These are phyloP conservation scores for Metrosideros polymorpha DNA, from an alignment of 441 rosid genomes.

Conservation along the genomic window DNA sequence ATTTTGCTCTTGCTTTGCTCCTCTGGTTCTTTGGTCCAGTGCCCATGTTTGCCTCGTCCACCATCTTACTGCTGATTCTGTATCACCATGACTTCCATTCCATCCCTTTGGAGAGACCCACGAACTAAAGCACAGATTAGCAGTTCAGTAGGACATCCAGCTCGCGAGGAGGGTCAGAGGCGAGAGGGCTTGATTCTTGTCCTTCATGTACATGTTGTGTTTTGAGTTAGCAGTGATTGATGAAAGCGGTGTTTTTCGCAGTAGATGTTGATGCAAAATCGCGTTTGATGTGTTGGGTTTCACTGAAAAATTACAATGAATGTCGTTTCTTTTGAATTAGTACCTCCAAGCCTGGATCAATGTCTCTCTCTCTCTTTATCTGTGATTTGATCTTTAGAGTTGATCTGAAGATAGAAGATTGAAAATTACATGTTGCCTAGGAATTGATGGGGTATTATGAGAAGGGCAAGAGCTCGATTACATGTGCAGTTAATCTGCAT, in stretches of 20 bases:
- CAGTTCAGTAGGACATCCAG: slow-evolving; percentile 3
- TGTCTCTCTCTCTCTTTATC: background rate
- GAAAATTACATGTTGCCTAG: background rate
- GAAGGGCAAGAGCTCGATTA: too few relatives aligned
- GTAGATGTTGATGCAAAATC: background rate
- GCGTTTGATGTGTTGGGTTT: background rate
- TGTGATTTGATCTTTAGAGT: background rate
- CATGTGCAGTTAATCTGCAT: background rate
- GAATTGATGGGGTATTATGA: too few relatives aligned
- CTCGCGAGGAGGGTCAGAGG: slow-evolving; percentile 9
- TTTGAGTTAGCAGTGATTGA: background rate
- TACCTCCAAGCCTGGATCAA: background rate
- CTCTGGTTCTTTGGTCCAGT: slow-evolving; percentile 77
- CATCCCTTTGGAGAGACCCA: slow-evolving; percentile 29
- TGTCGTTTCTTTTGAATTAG: background rate
- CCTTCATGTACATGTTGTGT: background rate
- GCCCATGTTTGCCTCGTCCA: slow-evolving; percentile 56
- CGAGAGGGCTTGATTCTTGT: slow-evolving; percentile 7
- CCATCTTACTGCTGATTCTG: slow-evolving; percentile 34
- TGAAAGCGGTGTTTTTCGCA: background rate
- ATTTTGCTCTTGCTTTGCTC: slow-evolving; percentile 55
- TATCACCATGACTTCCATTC: slow-evolving; percentile 39
- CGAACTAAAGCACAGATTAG: background rate
- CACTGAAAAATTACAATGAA: background rate
- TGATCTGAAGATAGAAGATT: background rate